A percentile compares a stretch with the other conserved stretches of the same genome.
These are phyloP conservation scores for Agrocybe pediades DNA, from an alignment of 768 basidiomycete species.

Conservation along the genomic window DNA sequence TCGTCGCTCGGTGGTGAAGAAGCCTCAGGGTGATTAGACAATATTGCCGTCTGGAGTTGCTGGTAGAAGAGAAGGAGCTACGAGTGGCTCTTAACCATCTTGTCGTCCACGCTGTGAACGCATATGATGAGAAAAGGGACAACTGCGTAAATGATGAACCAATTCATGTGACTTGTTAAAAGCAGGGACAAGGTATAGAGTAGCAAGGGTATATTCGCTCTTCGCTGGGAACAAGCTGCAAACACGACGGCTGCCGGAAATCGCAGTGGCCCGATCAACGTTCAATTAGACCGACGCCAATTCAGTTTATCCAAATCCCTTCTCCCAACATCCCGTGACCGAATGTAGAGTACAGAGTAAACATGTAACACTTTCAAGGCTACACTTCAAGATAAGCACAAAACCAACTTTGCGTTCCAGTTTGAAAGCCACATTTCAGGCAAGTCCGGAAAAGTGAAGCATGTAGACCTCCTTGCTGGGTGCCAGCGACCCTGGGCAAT, in stretches of 20 bases:
- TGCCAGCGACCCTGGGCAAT: too few species aligned
- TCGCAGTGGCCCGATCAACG: constrained; percentile 6
- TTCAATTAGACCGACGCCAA: constrained; percentile 6
- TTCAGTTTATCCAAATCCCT: constrained; percentile 23
- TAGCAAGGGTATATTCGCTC: constrained; percentile 6
- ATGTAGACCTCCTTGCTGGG: too few species aligned
- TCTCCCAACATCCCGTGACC: constrained; percentile 14
- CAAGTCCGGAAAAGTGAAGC: too few species aligned
- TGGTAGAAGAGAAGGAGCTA: constrained; percentile 11
- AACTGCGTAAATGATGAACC: constrained; percentile 27
- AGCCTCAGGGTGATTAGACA: too few species aligned
- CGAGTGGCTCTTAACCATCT: constrained; percentile 5
- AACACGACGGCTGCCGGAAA: constrained; percentile 10
- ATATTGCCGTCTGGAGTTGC: constrained; percentile 1
- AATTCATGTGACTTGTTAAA: constrained; percentile 28
- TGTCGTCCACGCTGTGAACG: constrained; percentile 12
- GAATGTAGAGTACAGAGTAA: background rate
- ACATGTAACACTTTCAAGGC: background rate
- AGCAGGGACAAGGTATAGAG: constrained; percentile 14
- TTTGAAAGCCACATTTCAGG: too few species aligned
- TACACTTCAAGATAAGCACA: too few species aligned
- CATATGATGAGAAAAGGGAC: constrained; percentile 15
- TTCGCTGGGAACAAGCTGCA: constrained; percentile 3
- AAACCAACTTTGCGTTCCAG: too few species aligned
- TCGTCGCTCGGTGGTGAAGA: too few species aligned